phyloP scores from a whole-genome alignment of 139 green algal genomes.

The Chlorella sp. region DNA sequence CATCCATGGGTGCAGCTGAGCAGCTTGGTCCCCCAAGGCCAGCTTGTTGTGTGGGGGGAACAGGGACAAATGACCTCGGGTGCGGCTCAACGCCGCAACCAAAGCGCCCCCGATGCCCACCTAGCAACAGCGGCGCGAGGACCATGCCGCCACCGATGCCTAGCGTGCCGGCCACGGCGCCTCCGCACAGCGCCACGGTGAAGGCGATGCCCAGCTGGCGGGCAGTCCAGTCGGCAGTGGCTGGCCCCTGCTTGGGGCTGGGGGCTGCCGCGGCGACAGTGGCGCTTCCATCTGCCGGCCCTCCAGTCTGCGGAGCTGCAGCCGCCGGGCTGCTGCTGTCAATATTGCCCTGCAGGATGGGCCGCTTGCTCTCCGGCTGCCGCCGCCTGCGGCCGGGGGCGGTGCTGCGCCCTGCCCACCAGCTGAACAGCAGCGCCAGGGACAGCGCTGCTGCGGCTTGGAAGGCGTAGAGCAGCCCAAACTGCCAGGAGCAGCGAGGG shows the following conservation, averaged over 20 bases:
- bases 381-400: neutral
- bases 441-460: neutral
- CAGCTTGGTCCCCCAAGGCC: no score
- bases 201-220: neutral
- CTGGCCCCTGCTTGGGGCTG: no score
- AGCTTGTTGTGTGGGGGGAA: no score
- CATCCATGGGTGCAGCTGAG: no score
- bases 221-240: neutral
- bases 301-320: no score
- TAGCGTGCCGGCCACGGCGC: conserved; percentile 22
- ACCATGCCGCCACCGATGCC: conserved; percentile 52
- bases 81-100: no score
- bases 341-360: neutral
- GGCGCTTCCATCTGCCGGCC: no score
- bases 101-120: neutral
- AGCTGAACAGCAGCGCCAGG: neutral
- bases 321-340: neutral
- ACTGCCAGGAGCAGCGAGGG: conserved; percentile 27
- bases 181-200: neutral
- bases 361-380: neutral
- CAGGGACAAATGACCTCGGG: no score
- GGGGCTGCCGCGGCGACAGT: no score
- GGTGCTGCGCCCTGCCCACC: neutral
- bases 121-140: neutral
- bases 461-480: conserved; percentile 7